Base-by-base conservation (phyloP, 2,329 filamentous ascomycete genomes). In the Zasmidium citrigriseum region DNA sequence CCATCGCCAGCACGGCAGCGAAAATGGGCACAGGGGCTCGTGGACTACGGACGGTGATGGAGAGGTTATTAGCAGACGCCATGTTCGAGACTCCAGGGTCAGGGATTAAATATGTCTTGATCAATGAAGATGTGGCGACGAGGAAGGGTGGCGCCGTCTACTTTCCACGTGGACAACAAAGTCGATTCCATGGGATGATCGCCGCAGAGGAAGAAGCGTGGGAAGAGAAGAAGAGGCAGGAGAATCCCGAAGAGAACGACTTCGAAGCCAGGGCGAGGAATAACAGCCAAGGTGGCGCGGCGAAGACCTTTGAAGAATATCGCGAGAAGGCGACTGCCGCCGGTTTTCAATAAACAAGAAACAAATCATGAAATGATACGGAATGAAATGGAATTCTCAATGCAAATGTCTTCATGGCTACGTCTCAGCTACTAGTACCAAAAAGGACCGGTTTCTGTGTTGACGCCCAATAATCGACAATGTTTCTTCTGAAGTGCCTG, bases 1-100 rank as follows among this genome's bases (percentile, higher is more conserved):
- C 90, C 52, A 86, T 99, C 58, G 93, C 95, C 2, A 84, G 87
- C 61, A 89, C 88, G 24, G 86, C 85, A 1, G 76, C 82, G 53
- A 78, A 78, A 14, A 88, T 88, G 82, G 86, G 85, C 1, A 97
- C 93, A 0, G 95, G 95, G 2, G 79, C 79, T 1, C 72, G 79
- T 24, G 79, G 77, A 2, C 65, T 82, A 18, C 74, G 77, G 1
- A 79, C 78, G 2, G 78, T 82, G 14, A 73, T 81, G 62, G 79
- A 82, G 60, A 70, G 79, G 20, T 60, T 82, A 46, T 72, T 82
- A 4, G 72, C 73, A 51, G 72, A 80, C 61, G 67, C 70, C 50
- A 81, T 80, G 75, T 82, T 78, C 61, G 78, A 81, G 57, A 73
- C 76, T 23, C 79, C 79, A 12, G 78, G 78, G 2, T 75, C 72